Percentiles rank a stretch among this genome's conserved stretches.
Conservation (phyloP, 140 eudicot species). For the Cichorium intybus region DNA sequence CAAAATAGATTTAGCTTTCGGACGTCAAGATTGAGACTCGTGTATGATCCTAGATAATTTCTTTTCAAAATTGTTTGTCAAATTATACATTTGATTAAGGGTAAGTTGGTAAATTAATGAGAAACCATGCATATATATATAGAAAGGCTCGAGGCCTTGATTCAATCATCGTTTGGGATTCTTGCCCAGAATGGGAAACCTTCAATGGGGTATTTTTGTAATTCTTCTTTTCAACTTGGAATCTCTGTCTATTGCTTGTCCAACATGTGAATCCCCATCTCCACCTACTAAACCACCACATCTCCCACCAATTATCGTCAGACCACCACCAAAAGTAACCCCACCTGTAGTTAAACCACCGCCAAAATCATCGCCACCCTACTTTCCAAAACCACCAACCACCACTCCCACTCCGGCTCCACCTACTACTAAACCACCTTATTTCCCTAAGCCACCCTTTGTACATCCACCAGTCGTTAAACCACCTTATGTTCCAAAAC, state of each 20-base stretch:
- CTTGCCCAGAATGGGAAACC: slow-evolving; percentile 29
- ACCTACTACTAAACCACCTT: slow-evolving; percentile 22
- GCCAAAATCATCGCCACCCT: slow-evolving; percentile 18
- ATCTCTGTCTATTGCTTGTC: slow-evolving; percentile 26
- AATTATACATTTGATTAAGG: not conserved
- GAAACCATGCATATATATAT: slow-evolving; percentile 20
- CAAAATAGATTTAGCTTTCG: not conserved
- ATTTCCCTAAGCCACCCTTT: slow-evolving; percentile 12
- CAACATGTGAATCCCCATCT: slow-evolving; percentile 29
- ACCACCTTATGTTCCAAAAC: slow-evolving; percentile 13
- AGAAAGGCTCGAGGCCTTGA: slow-evolving; percentile 3
- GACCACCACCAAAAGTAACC: slow-evolving; percentile 12
- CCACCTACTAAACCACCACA: slow-evolving; percentile 25
- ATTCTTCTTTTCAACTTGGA: slow-evolving; percentile 13
- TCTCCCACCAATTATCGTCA: not conserved
- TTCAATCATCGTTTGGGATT: slow-evolving; percentile 1
- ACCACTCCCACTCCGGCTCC: not conserved
- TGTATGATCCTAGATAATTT: not conserved
- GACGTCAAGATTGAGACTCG: not conserved
- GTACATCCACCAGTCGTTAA: slow-evolving; percentile 13
- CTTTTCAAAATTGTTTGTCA: not conserved
- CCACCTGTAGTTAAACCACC: slow-evolving; percentile 26
- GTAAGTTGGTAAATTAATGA: not conserved
- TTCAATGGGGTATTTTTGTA: slow-evolving; percentile 9
- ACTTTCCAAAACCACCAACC: slow-evolving; percentile 18